phyloP scores from a whole-genome alignment of 2,329 filamentous ascomycete genomes.

The Trichoderma koningiopsis region DNA sequence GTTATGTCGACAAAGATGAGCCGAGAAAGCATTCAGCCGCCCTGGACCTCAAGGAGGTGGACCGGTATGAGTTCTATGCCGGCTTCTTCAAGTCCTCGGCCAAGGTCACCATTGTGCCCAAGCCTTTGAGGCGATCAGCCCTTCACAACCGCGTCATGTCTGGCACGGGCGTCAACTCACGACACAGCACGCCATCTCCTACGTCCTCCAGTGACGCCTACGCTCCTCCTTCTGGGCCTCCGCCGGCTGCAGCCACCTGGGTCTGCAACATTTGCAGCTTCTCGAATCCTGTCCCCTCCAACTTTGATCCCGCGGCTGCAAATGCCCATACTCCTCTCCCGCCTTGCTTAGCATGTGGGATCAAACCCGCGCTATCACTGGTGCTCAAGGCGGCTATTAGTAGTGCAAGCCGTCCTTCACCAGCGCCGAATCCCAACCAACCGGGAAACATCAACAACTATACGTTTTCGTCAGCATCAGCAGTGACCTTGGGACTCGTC shows the following conservation, averaged over 20 bases:
- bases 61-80: constrained; percentile 87
- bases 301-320: constrained; percentile 84
- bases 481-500: neutral
- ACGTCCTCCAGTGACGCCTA: constrained; percentile 48
- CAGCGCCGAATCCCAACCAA: constrained; percentile 19
- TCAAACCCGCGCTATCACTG: constrained; percentile 81
- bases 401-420: constrained; percentile 59
- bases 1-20: constrained; percentile 88
- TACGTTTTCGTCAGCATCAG: neutral
- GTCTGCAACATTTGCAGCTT: constrained; percentile 95
- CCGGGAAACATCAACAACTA: neutral
- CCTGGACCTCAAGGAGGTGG: constrained; percentile 86
- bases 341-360: constrained; percentile 89
- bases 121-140: constrained; percentile 68
- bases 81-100: constrained; percentile 94
- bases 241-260: constrained; percentile 74
- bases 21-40: constrained; percentile 83
- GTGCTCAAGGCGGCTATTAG: constrained; percentile 85
- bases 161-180: constrained; percentile 48
- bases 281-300: constrained; percentile 87
- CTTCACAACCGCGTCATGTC: constrained; percentile 57
- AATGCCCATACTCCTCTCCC: constrained; percentile 78
- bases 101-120: constrained; percentile 88
- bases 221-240: constrained; percentile 43
- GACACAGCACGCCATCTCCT: constrained; percentile 52